These are phyloP conservation scores for Cladosporium sp. DNA, from an alignment of 2,329 filamentous ascomycete genomes.

Conservation along the genomic window DNA sequence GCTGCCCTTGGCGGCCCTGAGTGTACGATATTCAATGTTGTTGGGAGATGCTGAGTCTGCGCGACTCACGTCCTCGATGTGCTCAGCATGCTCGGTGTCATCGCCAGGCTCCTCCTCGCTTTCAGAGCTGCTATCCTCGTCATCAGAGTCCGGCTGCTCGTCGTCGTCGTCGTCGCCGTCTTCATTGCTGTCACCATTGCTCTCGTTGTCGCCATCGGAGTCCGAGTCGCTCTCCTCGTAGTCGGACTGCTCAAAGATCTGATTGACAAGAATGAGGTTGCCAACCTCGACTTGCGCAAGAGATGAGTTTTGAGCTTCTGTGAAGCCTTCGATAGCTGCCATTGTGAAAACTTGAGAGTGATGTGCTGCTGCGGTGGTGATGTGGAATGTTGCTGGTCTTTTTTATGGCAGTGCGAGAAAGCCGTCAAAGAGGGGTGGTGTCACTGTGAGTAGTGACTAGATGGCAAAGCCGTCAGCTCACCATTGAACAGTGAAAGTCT, in stretches of 20 bases:
- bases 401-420: neutral
- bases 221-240: constrained; percentile 20
- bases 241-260: neutral
- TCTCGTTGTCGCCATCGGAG: constrained; percentile 18
- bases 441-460: neutral
- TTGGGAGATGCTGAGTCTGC: neutral
- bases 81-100: constrained; percentile 13
- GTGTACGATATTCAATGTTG: neutral
- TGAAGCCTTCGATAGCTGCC: constrained; percentile 24
- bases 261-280: constrained; percentile 24
- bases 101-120: neutral
- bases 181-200: neutral
- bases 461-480: neutral
- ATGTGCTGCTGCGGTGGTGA: neutral
- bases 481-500: neutral
- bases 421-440: neutral
- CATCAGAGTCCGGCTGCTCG: neutral
- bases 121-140: neutral
- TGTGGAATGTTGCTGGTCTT: neutral
- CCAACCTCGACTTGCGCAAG: constrained; percentile 24
- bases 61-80: constrained; percentile 12
- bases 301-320: constrained; percentile 20
- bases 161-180: constrained; percentile 18
- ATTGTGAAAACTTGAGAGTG: constrained; percentile 12
- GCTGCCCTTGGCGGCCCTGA: neutral